Conservation (phyloP, 2,329 filamentous ascomycete genomes). For the Xylariaceae sp. region DNA sequence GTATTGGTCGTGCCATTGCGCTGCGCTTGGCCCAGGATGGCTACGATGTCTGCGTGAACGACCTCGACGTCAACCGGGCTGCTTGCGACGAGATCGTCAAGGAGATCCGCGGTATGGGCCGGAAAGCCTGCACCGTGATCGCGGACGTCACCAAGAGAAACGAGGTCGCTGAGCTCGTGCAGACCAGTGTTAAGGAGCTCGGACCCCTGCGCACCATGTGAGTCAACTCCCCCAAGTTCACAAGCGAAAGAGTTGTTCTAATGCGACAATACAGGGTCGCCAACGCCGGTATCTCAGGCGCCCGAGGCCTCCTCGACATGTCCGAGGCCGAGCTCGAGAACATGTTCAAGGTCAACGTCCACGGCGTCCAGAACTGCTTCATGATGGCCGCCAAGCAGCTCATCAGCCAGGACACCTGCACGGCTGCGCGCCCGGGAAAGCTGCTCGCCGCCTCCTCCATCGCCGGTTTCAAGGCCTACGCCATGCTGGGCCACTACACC, state of each 20-base stretch:
- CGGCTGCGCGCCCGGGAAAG: conserved; percentile 35
- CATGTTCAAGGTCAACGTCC: conserved; percentile 62
- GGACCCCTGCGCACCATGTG: conserved; percentile 44
- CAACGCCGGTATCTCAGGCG: conserved; percentile 58
- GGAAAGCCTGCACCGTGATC: conserved; percentile 48
- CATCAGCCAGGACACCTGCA: conserved; percentile 52
- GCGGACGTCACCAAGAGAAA: conserved; percentile 56
- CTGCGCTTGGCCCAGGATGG: conserved; percentile 59
- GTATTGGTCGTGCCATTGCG: conserved; percentile 57
- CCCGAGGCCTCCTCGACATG: conserved; percentile 51
- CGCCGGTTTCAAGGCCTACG: conserved; percentile 56
- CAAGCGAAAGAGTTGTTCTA: background rate
- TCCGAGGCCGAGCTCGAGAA: conserved; percentile 51
- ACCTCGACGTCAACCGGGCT: conserved; percentile 48
- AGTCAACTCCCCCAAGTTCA: conserved; percentile 4
- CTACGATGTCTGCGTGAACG: conserved; percentile 62
- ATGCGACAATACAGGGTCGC: conserved; percentile 41
- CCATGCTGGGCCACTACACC: conserved; percentile 56
- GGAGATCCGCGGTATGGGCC: conserved; percentile 48
- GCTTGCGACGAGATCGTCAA: conserved; percentile 48
- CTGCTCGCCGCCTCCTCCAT: conserved; percentile 50
- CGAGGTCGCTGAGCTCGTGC: conserved; percentile 48
- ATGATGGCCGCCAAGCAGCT: conserved; percentile 58
- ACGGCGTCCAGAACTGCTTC: conserved; percentile 61
- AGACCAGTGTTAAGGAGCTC: conserved; percentile 45